Base-by-base conservation (phyloP, 768 basidiomycete species). In the Xerocomus potaroensis region DNA sequence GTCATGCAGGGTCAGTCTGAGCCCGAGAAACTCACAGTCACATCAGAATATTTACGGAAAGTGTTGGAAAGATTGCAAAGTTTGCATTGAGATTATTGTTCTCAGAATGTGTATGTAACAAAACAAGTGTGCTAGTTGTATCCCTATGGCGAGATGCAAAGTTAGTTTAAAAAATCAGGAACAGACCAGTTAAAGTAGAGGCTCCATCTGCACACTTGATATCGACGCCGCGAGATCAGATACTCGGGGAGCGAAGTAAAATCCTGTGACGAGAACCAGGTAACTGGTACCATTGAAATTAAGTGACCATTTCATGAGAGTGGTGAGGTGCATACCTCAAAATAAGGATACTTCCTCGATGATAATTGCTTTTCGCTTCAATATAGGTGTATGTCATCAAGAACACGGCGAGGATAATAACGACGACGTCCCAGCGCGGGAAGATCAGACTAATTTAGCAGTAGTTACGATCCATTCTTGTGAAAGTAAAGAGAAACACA, bases 341-440 rank as follows among this genome's bases (percentile, higher is more conserved):
- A 45, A 97, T 86, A 37, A 99, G 81, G 49, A 96, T 96, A 56
- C 89, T 92, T 38, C 96, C 96, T 56, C 96, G 83, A 63, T 97
- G 92, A 65, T 99, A 99, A 69, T 98, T 98, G 57, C 88, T 89
- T 72, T 87, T 92, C n/a, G 93, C 93, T 69, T 99, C 96, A 58
- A 98, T 96, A 64, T 96, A 98, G 4, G 93, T 95, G 66, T 99
- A 99, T 0, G 96, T 98, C 77, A 99, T 81, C 53, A 98, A 69
- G 77, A 98, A 99, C 71, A 99, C 93, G 0, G 93, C 91, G 36
- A 99, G 77, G 55, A 98, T 87, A 61, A 98, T 85, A 22, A 84
- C 87, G 56, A 98, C 82, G 40, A 93, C 91, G 62, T 99, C 96
- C 95, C 95, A 99, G 55, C 93, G 83, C 1, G 96, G 96, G 78